phyloP scores from a whole-genome alignment of 2,329 filamentous ascomycete species.

The Botrytis elliptica region DNA sequence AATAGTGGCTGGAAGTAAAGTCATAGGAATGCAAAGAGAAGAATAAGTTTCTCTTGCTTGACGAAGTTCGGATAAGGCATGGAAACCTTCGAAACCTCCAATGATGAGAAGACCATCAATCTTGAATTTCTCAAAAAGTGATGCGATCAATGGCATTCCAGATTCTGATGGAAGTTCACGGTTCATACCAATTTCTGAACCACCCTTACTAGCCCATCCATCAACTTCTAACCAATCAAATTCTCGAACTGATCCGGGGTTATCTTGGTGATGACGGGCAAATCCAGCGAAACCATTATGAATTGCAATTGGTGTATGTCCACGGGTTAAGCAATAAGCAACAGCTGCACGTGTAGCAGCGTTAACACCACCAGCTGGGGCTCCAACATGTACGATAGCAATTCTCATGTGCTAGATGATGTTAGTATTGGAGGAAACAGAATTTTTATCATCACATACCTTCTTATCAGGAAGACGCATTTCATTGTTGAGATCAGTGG shows the following conservation, averaged over 20 bases:
- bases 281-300: conserved; percentile 97
- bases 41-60: conserved; percentile 76
- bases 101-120: conserved; percentile 91
- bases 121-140: conserved; percentile 79
- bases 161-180: conserved; percentile 83
- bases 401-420: conserved; percentile 73
- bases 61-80: conserved; percentile 82
- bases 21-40: conserved; percentile 88
- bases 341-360: conserved; percentile 91
- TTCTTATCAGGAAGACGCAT: conserved; percentile 68
- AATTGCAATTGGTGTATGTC: conserved; percentile 89
- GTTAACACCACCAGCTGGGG: conserved; percentile 97
- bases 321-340: conserved; percentile 85
- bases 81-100: conserved; percentile 96
- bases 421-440: conserved; percentile 35
- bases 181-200: conserved; percentile 97
- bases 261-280: conserved; percentile 82
- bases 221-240: conserved; percentile 95
- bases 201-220: conserved; percentile 91
- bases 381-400: conserved; percentile 94
- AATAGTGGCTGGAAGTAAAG: conserved; percentile 90
- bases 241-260: conserved; percentile 79
- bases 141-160: conserved; percentile 78
- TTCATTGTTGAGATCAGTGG: conserved; percentile 67
- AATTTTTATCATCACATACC: conserved; percentile 46